A percentile compares a stretch with the other conserved stretches of the same genome.
phyloP scores from a whole-genome alignment of 208 protist genomes.

The Leishmania mexicana region DNA sequence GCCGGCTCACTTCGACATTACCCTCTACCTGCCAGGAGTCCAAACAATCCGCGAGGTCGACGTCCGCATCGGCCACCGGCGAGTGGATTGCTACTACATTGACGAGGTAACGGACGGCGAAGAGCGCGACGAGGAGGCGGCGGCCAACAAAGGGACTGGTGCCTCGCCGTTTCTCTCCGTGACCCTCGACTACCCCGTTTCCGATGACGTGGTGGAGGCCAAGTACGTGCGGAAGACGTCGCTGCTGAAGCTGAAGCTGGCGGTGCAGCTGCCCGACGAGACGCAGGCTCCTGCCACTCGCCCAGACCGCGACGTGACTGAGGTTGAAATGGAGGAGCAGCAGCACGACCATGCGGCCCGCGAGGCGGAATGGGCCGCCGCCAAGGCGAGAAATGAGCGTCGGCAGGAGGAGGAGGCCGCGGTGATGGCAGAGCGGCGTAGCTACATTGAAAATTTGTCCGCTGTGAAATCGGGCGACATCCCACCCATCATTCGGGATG shows the following conservation, averaged over 20 bases:
- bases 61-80: conserved; percentile 52
- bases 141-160: not conserved
- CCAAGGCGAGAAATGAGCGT: conserved; percentile 33
- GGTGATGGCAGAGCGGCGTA: conserved; percentile 70
- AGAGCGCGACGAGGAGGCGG: conserved; percentile 1
- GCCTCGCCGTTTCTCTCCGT: conserved; percentile 55
- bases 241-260: conserved; percentile 57
- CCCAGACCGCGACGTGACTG: conserved; percentile 57
- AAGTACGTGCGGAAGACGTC: conserved; percentile 81
- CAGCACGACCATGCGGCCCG: conserved; percentile 28
- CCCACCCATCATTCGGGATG: conserved; percentile 69
- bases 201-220: conserved; percentile 57
- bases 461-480: conserved; percentile 79
- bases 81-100: conserved; percentile 63
- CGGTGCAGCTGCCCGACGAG: conserved; percentile 81
- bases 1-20: conserved; percentile 58
- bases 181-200: conserved; percentile 80
- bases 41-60: conserved; percentile 82
- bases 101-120: conserved; percentile 41
- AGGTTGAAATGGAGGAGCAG: conserved; percentile 76
- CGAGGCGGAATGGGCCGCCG: conserved; percentile 35
- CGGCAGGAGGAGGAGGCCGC: conserved; percentile 54
- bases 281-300: conserved; percentile 38
- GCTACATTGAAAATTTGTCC: conserved; percentile 75
- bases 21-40: conserved; percentile 75